Percentiles rank a stretch among this genome's conserved stretches.
phyloP scores from a whole-genome alignment of 352 stramenopile genomes.

The Aphanomyces stellatus region DNA sequence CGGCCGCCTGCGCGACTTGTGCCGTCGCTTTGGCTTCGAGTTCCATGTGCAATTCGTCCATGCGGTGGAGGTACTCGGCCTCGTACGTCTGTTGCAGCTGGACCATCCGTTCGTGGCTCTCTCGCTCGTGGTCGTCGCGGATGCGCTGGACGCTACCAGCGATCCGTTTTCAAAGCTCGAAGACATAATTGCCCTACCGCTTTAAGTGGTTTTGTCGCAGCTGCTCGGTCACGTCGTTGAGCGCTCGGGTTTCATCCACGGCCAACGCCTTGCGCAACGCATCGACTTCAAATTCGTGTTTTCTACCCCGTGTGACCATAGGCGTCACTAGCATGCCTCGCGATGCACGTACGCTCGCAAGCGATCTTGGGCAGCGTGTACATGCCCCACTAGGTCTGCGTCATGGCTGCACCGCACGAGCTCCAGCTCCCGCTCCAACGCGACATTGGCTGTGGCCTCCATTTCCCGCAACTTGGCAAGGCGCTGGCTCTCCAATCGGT shows the following conservation, averaged over 20 bases:
- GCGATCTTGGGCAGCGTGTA: neutral
- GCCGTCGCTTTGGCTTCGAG: neutral
- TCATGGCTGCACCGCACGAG: neutral
- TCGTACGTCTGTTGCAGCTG: constrained; percentile 10
- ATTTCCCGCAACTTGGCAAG: neutral
- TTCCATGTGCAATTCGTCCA: neutral
- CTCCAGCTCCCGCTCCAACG: neutral
- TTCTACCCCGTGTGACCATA: neutral
- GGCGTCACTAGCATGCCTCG: neutral
- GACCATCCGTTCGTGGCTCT: neutral
- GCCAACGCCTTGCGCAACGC: neutral
- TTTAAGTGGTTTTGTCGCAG: neutral
- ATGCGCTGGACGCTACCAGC: neutral
- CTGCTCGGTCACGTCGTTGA: constrained; percentile 6
- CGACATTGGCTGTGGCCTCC: neutral
- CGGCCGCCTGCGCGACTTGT: no score
- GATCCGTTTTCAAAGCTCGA: neutral
- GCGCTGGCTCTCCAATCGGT: neutral
- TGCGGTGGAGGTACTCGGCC: neutral
- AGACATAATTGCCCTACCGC: neutral
- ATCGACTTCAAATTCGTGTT: neutral
- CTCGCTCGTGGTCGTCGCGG: neutral
- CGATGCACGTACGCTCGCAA: neutral
- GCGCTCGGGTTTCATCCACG: neutral
- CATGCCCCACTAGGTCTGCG: neutral